Conservation (phyloP, 768 basidiomycete genomes). For the Rhizopogon vesiculosus region DNA sequence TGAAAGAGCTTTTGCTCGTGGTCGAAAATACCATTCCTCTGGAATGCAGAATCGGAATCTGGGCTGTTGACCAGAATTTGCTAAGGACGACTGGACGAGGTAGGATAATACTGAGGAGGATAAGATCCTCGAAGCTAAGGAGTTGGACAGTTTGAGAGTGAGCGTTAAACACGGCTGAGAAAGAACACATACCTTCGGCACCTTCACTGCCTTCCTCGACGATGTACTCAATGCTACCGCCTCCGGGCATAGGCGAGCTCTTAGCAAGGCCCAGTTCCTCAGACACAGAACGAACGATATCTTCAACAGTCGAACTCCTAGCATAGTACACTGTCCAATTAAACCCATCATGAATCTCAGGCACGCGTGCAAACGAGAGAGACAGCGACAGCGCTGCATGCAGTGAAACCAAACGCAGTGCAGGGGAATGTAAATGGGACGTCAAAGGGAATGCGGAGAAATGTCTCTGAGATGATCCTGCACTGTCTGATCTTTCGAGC, state of each 20-base stretch:
- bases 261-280: conserved; percentile 70
- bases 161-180: neutral
- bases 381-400: conserved; percentile 53
- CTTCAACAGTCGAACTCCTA: conserved; percentile 47
- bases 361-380: conserved; percentile 60
- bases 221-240: conserved; percentile 65
- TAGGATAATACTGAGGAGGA: conserved; percentile 36
- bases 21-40: conserved; percentile 75
- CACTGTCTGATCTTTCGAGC: conserved; percentile 35
- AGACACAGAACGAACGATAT: conserved; percentile 45
- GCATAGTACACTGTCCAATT: conserved; percentile 63
- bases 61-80: conserved; percentile 40
- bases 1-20: conserved; percentile 42
- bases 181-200: conserved; percentile 43
- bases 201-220: conserved; percentile 45
- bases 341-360: conserved; percentile 74
- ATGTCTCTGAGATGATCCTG: conserved; percentile 36
- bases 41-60: conserved; percentile 65
- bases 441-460: conserved; percentile 72
- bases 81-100: conserved; percentile 36
- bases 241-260: conserved; percentile 60
- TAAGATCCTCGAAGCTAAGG: conserved; percentile 44
- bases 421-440: conserved; percentile 60
- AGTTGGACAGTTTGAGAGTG: conserved; percentile 1
- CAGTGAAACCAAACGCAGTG: conserved; percentile 67